Evolutionary conservation across 2,329 filamentous ascomycete species (phyloP).

Genomic region (Scedosporium boydii): DNA sequence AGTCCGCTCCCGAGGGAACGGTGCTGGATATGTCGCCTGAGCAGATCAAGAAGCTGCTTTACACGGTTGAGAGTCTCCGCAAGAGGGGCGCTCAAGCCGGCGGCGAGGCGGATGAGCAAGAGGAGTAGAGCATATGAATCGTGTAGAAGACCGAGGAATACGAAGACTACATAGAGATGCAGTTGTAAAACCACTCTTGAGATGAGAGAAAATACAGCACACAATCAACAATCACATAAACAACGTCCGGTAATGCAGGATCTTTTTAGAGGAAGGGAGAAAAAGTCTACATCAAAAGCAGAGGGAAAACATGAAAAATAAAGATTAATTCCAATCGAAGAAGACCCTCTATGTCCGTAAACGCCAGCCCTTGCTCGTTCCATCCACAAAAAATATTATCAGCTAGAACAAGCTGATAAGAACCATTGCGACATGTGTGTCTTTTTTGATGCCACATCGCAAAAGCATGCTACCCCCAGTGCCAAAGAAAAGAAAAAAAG

Average conservation of each 20-base stretch:
- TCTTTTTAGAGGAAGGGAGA: background rate
- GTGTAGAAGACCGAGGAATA: background rate
- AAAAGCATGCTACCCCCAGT: background rate
- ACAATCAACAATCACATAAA: too few relatives aligned
- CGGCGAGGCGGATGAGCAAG: slow-evolving; percentile 16
- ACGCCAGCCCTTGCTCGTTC: slow-evolving; percentile 4
- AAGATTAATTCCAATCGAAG: background rate
- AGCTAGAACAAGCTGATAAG: background rate
- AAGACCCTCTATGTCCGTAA: background rate
- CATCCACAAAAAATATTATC: background rate
- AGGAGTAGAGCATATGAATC: background rate
- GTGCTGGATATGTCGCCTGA: slow-evolving; percentile 22
- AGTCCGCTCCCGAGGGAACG: slow-evolving; percentile 16
- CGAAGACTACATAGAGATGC: background rate
- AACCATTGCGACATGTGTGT: background rate
- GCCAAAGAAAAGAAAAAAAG: background rate
- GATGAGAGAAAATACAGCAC: too few relatives aligned
- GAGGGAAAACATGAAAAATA: background rate
- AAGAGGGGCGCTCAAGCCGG: slow-evolving; percentile 26
- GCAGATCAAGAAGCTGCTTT: slow-evolving; percentile 33
- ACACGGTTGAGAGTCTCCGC: slow-evolving; percentile 36
- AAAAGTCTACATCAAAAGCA: background rate
- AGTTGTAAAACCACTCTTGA: too few relatives aligned
- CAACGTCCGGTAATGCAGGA: background rate
- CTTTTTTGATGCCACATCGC: background rate